Conservation (phyloP, 2,329 filamentous ascomycete genomes). For the Fusarium ramigenum region DNA sequence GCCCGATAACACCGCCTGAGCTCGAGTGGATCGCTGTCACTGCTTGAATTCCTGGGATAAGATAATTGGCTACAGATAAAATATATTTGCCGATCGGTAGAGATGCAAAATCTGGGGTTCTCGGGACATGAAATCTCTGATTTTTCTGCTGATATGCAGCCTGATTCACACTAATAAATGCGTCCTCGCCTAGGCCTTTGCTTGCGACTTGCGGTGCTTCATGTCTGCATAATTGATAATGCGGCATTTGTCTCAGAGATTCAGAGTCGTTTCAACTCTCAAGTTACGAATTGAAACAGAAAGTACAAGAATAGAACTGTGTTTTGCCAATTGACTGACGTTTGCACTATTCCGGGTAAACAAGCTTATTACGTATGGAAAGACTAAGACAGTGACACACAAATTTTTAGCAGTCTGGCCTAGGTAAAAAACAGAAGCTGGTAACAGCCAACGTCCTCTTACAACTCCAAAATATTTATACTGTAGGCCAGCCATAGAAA, state of each 20-base stretch:
- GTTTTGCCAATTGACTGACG: neutral
- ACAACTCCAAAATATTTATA: neutral
- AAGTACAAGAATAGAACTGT: neutral
- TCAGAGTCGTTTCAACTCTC: neutral
- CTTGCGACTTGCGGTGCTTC: neutral
- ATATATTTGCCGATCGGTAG: conserved; percentile 3
- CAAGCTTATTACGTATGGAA: neutral
- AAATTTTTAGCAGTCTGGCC: neutral
- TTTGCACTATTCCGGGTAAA: neutral
- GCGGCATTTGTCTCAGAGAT: neutral
- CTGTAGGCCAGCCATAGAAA: neutral
- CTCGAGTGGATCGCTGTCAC: conserved; percentile 3
- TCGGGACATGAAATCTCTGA: neutral
- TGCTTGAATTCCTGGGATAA: neutral
- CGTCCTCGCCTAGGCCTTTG: too few relatives aligned
- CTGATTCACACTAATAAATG: neutral
- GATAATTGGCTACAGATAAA: conserved; percentile 10
- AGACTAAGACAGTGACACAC: neutral
- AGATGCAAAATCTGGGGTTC: conserved; percentile 1
- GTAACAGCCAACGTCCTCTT: neutral
- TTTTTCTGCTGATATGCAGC: neutral
- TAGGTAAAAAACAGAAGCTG: neutral
- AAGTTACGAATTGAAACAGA: neutral
- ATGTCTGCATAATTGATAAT: neutral
- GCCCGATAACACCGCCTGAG: conserved; percentile 24